A percentile compares a stretch with the other conserved stretches of the same genome.
These are phyloP conservation scores for Allomyces arbusculus DNA, from an alignment of 192 early-diverging fungal genomes.

Conservation along the genomic window DNA sequence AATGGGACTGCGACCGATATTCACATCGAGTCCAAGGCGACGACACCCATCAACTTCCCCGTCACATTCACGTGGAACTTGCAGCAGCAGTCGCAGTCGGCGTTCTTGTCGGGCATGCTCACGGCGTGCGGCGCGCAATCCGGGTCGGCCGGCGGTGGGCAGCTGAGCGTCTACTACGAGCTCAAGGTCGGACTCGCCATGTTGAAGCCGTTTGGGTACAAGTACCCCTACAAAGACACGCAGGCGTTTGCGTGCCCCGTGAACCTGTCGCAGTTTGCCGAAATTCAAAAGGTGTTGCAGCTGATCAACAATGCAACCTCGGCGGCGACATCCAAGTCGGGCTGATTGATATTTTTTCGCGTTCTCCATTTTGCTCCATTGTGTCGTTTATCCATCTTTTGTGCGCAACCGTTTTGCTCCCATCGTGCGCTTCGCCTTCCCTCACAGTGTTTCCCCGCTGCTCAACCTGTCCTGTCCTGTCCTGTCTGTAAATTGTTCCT, in stretches of 20 bases:
- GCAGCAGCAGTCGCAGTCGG: neutral
- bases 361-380: too few relatives aligned
- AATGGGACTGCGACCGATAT: neutral
- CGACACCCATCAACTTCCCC: neutral
- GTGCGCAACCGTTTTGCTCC: too few relatives aligned
- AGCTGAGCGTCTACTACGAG: neutral
- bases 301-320: too few relatives aligned
- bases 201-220: neutral
- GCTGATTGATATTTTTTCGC: too few relatives aligned
- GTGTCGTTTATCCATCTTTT: too few relatives aligned
- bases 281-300: too few relatives aligned
- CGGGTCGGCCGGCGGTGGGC: neutral
- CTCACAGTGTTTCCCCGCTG: too few relatives aligned
- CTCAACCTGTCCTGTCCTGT: too few relatives aligned
- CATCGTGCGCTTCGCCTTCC: too few relatives aligned
- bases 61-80: neutral
- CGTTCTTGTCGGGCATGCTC: neutral
- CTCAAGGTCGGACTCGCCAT: neutral
- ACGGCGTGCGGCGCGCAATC: neutral
- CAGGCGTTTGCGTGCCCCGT: neutral
- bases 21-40: neutral
- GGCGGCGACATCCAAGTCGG: too few relatives aligned
- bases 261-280: neutral
- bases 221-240: neutral
- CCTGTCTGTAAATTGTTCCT: too few relatives aligned